A percentile compares a stretch with the other conserved stretches of the same genome.
These are phyloP conservation scores for Penicillium angulare DNA, from an alignment of 495 filamentous ascomycete genomes.

Conservation along the genomic window DNA sequence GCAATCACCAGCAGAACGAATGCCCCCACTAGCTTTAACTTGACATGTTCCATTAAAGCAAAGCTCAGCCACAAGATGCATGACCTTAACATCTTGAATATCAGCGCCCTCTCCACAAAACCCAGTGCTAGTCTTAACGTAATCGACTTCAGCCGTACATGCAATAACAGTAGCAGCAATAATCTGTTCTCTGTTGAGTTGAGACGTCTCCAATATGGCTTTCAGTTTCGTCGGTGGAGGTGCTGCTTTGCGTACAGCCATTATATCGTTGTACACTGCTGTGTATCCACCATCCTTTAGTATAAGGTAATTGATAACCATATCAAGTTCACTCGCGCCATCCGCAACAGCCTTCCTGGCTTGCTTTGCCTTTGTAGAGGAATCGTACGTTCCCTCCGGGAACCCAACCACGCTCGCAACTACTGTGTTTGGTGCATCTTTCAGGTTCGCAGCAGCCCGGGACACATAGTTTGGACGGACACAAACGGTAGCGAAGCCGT, in stretches of 20 bases:
- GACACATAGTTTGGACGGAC: conserved; percentile 54
- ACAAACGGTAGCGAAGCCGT: conserved; percentile 62
- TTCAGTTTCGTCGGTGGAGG: conserved; percentile 53
- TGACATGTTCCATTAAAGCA: conserved; percentile 39
- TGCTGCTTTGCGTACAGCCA: conserved; percentile 52
- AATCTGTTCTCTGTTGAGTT: conserved; percentile 54
- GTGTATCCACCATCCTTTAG: conserved; percentile 51
- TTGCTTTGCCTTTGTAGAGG: conserved; percentile 53
- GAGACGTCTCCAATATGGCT: conserved; percentile 65
- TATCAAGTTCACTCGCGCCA: conserved; percentile 65
- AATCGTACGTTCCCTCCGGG: conserved; percentile 59
- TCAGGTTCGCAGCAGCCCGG: conserved; percentile 52
- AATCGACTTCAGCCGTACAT: conserved; percentile 61
- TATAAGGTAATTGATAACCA: conserved; percentile 61
- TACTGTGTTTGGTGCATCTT: conserved; percentile 40
- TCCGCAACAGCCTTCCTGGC: conserved; percentile 52
- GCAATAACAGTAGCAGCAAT: conserved; percentile 58
- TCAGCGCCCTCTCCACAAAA: conserved; percentile 61
- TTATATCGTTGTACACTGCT: conserved; percentile 56
- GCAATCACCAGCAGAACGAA: conserved; percentile 53
- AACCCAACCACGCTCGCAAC: conserved; percentile 68
- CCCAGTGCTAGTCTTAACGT: conserved; percentile 70
- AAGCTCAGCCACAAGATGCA: conserved; percentile 45
- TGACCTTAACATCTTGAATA: conserved; percentile 54
- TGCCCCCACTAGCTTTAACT: conserved; percentile 67